phyloP scores from a whole-genome alignment of 257 asterid species.

The Misopates orontium region DNA sequence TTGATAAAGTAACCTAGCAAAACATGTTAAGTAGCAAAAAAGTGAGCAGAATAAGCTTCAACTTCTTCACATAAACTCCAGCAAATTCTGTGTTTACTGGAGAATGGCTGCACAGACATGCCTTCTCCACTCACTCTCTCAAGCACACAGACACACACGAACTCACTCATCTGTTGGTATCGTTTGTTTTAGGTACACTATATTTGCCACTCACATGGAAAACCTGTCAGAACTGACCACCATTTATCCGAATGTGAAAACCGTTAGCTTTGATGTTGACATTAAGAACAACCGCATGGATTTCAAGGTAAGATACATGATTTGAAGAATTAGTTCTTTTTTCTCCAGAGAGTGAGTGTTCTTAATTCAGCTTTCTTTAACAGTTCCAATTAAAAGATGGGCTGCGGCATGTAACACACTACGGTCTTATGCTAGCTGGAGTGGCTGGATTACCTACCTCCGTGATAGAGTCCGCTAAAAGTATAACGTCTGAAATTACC shows the following conservation, averaged over 20 bases:
- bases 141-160: background rate
- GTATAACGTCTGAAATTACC: conserved; percentile 68
- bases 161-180: background rate
- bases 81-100: too few species aligned
- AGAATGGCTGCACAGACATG: too few species aligned
- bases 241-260: conserved; percentile 85
- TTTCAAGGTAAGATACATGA: conserved; percentile 64
- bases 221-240: conserved; percentile 82
- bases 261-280: conserved; percentile 83
- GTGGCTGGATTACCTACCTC: conserved; percentile 87
- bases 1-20: background rate
- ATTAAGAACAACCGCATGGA: conserved; percentile 82
- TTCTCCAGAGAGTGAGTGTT: conserved; percentile 13
- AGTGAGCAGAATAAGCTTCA: background rate
- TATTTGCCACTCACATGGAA: conserved; percentile 97
- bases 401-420: conserved; percentile 75
- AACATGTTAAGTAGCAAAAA: background rate
- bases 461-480: conserved; percentile 70
- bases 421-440: conserved; percentile 92
- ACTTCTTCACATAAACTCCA: too few species aligned
- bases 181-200: conserved; percentile 62
- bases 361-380: conserved; percentile 23
- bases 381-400: conserved; percentile 96
- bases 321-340: background rate
- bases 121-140: too few species aligned